Evolutionary conservation across 164 flowering plant genomes (phyloP), one percentile per base, ranked within the genome.

Genomic region (Kalanchoe fedtschenkoi): DNA sequence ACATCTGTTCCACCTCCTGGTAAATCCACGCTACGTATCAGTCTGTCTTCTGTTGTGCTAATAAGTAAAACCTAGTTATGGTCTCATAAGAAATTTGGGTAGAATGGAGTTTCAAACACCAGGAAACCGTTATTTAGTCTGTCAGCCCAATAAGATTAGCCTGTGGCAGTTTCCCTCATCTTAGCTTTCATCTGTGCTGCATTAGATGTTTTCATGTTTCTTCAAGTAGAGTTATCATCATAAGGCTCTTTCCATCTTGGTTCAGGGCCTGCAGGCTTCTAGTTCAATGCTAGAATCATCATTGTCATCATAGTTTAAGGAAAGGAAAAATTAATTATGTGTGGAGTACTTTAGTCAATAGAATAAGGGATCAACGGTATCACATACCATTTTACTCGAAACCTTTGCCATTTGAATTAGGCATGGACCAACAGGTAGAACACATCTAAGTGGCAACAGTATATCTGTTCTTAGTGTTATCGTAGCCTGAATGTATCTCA

Each of bases 1-100:
- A 91, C 89, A 44, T 55, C 91, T 24, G 90, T 79, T 55, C 95
- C 89, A 33, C 83, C 87, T 65, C 78, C 87, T 66, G 96, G 97
- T 93, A 80, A 65, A 21, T 37, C 58, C 68, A 24, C 8, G 28
- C 24, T 16, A 16, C 66, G 58, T 64, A 5, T 41, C 30, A n/a
- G 15, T 15, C 69, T 43, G 8, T 41, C 2, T 38, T 35, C 7
- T 28, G 26, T 28, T n/a, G 8, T 55, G 16, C 33, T 61, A 21
- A 1, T 10, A 6, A 11, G 6, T 16, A 21, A 33, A 21, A 2
- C 34, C 38, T 16, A 33, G 8, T 34, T 59, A 17, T 29, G 37
- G 17, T 15, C 21, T 53, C 21, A 19, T 16, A 34, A 4, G 28
- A 14, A 15, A 33, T 34, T 37, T 35, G 16, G n/a, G 21, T 43